phyloP scores from a whole-genome alignment of 1,284 basidiomycete species.

The Pascua sp. region DNA sequence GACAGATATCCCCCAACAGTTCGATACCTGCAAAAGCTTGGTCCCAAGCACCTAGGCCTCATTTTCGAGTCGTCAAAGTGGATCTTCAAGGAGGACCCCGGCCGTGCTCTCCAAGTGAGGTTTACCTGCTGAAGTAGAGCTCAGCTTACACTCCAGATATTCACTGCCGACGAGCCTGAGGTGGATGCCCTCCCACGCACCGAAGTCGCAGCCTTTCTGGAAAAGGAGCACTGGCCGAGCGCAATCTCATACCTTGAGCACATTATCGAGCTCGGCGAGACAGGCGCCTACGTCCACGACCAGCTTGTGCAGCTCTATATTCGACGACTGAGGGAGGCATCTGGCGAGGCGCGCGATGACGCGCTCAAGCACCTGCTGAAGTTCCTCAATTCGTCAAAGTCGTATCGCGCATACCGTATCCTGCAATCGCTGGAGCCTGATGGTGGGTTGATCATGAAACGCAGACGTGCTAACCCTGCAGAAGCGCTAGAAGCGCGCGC shows the following conservation, averaged over 20 bases:
- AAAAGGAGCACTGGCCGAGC: conserved; percentile 62
- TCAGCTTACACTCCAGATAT: conserved; percentile 61
- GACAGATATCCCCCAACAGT: conserved; percentile 82
- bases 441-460: conserved; percentile 52
- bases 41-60: conserved; percentile 70
- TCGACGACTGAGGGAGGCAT: conserved; percentile 40
- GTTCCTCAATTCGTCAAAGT: conserved; percentile 69
- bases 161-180: conserved; percentile 78
- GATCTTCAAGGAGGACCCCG: conserved; percentile 71
- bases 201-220: conserved; percentile 72
- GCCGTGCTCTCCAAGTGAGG: conserved; percentile 70
- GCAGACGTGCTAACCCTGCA: conserved; percentile 31
- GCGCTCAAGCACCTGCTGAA: conserved; percentile 54
- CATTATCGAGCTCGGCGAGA: conserved; percentile 73
- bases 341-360: conserved; percentile 55
- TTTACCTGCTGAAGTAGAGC: neutral
- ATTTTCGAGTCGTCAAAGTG: conserved; percentile 77
- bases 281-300: conserved; percentile 71
- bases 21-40: conserved; percentile 85
- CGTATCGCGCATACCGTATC: conserved; percentile 74
- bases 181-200: conserved; percentile 73
- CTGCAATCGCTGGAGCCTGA: conserved; percentile 72
- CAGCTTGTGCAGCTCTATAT: conserved; percentile 83
- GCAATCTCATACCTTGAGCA: conserved; percentile 83
- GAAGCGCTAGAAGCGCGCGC: conserved; percentile 85